These are phyloP conservation scores for Ustilago nuda DNA, from an alignment of 1,284 basidiomycete genomes.

Conservation along the genomic window DNA sequence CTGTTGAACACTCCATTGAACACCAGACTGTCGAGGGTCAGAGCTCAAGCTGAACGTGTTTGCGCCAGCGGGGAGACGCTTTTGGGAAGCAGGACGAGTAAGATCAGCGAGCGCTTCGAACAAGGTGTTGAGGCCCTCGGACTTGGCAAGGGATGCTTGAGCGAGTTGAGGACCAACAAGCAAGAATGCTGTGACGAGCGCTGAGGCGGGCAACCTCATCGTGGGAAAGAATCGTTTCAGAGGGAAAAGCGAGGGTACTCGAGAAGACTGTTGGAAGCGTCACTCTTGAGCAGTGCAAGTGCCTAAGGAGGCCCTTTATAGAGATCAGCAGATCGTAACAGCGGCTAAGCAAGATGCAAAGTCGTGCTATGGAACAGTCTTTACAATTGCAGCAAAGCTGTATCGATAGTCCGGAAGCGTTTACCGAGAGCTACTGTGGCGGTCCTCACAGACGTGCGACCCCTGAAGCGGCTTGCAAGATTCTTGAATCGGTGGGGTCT, in stretches of 20 bases:
- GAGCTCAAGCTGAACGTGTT: constrained; percentile 26
- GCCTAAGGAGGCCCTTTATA: neutral
- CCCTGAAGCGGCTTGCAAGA: neutral
- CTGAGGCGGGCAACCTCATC: constrained; percentile 33
- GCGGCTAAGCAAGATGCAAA: neutral
- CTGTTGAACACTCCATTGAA: constrained; percentile 42
- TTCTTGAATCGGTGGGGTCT: neutral
- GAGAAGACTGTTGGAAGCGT: neutral
- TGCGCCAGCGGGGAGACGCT: constrained; percentile 27
- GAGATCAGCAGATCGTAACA: neutral
- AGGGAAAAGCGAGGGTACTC: neutral
- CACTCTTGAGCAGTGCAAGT: neutral
- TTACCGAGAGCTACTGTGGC: neutral
- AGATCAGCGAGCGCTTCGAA: constrained; percentile 50
- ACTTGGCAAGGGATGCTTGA: constrained; percentile 41
- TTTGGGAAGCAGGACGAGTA: constrained; percentile 30
- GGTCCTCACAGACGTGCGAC: neutral
- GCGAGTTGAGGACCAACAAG: constrained; percentile 24
- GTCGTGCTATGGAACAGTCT: neutral
- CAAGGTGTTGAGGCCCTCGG: constrained; percentile 32
- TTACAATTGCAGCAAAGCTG: neutral
- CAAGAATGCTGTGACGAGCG: constrained; percentile 25
- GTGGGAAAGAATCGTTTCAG: neutral
- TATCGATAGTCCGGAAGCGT: constrained; percentile 3
- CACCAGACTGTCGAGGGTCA: constrained; percentile 30